Evolutionary conservation across 1,139 yeast species (phyloP), one percentile per base, ranked within the genome.

Genomic region (Candida gigantensis): DNA sequence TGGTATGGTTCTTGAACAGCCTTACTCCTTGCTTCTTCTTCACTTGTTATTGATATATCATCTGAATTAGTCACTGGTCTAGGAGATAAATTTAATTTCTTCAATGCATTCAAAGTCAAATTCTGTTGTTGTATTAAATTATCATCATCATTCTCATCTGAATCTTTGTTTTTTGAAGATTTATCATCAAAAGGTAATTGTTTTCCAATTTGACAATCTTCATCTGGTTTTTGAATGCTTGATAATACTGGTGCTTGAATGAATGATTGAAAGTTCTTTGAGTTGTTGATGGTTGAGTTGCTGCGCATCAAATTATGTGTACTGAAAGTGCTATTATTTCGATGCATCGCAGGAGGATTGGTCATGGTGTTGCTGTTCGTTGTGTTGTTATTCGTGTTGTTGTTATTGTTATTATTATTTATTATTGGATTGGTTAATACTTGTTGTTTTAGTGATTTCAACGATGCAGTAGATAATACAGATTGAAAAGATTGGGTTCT

Each of bases 401-500:
- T 35, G 6, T 36, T 35, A 18, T 32, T 35, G 24, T 33, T 37
- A 28, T 32, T 36, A 21, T 30, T 27, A 16, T 15, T 19, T 21
- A 23, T 25, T 5, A 29, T 29, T 3, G 41, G 24, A 14, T 37
- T 19, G 8, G 43, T 27, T 24, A 42, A 32, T 16, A 46, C 56
- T 40, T 60, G 63, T 39, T 64, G 71, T 35, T 62, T 65, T 38
- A 70, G 52, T 19, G 79, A 73, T 50, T 74, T 72, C 26, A 79
- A 56, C 1, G 84, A 78, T 3, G 81, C 81, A 17, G 80, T 72
- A 24, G 83, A 77, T 39, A 80, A 61, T n/a, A 79, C 84, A 34
- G 81, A 74, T 51, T 79, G 85, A 32, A 77, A 76, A n/a, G 80
- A 74, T 49, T 77, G 83, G 1, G 82, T 71, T 38, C 84, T 61